Evolutionary conservation across 495 filamentous ascomycete genomes (phyloP), one percentile per base, ranked within the genome.

Genomic region (Penicillium angulare): DNA sequence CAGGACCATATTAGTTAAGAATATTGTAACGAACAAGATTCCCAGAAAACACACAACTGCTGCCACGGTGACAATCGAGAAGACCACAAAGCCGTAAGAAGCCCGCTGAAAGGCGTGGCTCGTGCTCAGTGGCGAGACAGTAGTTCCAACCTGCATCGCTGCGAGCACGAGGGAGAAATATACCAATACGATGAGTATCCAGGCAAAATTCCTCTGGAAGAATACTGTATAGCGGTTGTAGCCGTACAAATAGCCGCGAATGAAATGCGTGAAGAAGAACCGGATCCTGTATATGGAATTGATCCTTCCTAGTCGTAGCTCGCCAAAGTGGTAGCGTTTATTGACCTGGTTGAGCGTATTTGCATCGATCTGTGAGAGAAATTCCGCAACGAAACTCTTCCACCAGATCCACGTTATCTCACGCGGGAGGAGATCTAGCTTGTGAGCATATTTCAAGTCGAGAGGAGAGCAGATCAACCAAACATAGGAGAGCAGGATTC

Each of bases 61-160:
- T 29, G 34, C 34, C 29, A 49, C 46, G 35, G 46, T 40, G 34
- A 41, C 34, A 21, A 74, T 71, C 1, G 74, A 71, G 52, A 81
- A 83, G 0, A 84, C 60, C 5, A 74, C 72, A 53, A 85, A 82
- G 0, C 78, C 80, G 56, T 77, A 82, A 1, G 74, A 73, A 2
- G 63, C 75, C 22, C 55, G 41, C 48, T 76, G 69, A 51, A 84
- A 84, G 2, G 67, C 24, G 5, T 49, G 31, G 49, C 72, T 77
- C 0, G 48, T 35, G 7, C 57, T 33, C 0, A 84, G 65, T 5
- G 46, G 49, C 1, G 65, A 59, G 1, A 76, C 77, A 8, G 69
- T 71, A 0, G 80, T 61, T 0, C 81, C 82, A 35, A 84, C 81
- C 54, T 84, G 82, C 74, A 86, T 78, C 23, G 80, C 81, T 1